Base-by-base conservation (phyloP, 2,329 filamentous ascomycete genomes). In the Epicoccum nigrum region DNA sequence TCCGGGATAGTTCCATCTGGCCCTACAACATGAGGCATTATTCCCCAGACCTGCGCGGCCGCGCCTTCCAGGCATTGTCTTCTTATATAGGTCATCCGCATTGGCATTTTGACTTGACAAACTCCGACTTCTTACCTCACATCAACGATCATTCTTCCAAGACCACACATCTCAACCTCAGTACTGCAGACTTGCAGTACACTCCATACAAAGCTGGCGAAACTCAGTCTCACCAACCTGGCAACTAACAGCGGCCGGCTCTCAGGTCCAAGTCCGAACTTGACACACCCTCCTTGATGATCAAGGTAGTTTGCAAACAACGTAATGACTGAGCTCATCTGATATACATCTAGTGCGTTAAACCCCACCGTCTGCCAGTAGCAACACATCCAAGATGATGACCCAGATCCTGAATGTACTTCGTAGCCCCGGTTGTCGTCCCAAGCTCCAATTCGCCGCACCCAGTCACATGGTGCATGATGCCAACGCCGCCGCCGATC, bases 211-310 rank as follows among this genome's bases (percentile, higher is more conserved):
- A 43, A 43, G 28, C 40, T 43, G 40, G 40, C 40, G 19, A 33
- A 33, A 7, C 15, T 25, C 13, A 43, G 13, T 5, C 21, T 7
- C 12, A 43, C 31, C 13, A 28, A 43, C 16, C 40, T 33, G 28
- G 40, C 19, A 23, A 30, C 20, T 28, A 17, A 12, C 6, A 19
- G 19, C 20, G 20, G 40, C n/a, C 28, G 31, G 12, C 30, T 33
- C 30, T 25, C 40, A 23, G 28, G n/a, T 8, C 19, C 21, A 13
- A 43, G 40, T 21, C 40, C 28, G 17, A 32, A 43, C 9, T 28
- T 43, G 4, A 25, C 40, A n/a, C 40, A 43, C 19, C 40, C 40
- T 23, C 40, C 40, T 21, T 43, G 40, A 43, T 19, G 15, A n/a
- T 19, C 20, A 33, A 23, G 30, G 40, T 43, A 6, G 12, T 13